Percentiles rank a stretch among this genome's conserved stretches.
Conservation (phyloP, 2,329 filamentous ascomycete species). For the Fusarium sp. region DNA sequence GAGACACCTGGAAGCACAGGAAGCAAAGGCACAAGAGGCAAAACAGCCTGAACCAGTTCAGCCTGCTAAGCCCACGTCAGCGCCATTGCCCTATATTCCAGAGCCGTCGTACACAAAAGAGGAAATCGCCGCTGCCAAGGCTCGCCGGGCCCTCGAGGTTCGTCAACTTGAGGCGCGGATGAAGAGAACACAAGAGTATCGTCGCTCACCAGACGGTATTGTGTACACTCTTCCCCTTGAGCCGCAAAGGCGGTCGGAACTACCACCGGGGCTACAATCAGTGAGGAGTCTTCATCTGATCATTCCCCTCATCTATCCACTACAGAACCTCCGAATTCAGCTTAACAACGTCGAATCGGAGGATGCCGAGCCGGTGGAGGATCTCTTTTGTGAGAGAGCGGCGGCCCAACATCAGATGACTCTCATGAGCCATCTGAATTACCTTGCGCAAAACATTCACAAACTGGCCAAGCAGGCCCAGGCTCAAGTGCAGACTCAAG, state of each 20-base stretch:
- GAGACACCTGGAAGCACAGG: conserved; percentile 58
- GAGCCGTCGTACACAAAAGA: conserved; percentile 69
- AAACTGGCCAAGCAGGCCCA: conserved; percentile 71
- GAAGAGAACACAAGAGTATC: conserved; percentile 76
- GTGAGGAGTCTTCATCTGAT: conserved; percentile 78
- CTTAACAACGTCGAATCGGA: conserved; percentile 74
- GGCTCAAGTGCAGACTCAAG: conserved; percentile 60
- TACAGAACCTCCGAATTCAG: conserved; percentile 77
- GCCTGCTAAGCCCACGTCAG: conserved; percentile 32
- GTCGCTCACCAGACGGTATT: conserved; percentile 78
- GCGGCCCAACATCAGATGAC: conserved; percentile 72
- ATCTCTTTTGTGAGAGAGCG: conserved; percentile 74
- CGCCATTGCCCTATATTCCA: conserved; percentile 55
- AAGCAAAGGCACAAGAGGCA: conserved; percentile 20
- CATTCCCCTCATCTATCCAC: conserved; percentile 80
- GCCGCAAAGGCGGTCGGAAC: conserved; percentile 71
- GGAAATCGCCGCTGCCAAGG: conserved; percentile 74
- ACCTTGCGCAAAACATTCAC: conserved; percentile 80
- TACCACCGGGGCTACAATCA: conserved; percentile 73
- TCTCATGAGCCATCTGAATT: conserved; percentile 83
- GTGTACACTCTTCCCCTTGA: conserved; percentile 81
- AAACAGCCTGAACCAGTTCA: conserved; percentile 22
- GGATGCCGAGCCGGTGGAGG: conserved; percentile 76
- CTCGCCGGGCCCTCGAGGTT: conserved; percentile 75
- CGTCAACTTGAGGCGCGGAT: conserved; percentile 84